Evolutionary conservation across 106 monocot species (phyloP).

Genomic region (Dioscorea zingiberensis): DNA sequence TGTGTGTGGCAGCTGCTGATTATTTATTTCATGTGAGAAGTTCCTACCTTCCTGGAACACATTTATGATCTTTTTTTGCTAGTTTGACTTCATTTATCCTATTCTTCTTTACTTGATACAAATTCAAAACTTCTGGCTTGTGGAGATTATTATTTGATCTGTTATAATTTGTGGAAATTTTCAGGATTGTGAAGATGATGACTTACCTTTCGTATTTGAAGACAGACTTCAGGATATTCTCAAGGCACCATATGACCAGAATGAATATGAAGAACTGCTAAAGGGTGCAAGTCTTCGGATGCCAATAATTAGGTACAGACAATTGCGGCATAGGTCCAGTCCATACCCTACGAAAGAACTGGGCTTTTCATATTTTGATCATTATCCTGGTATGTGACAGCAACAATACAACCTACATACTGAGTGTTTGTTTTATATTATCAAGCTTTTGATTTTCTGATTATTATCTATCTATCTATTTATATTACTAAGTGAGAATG

Average conservation of each 20-base stretch:
- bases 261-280: conserved; percentile 24
- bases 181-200: no score
- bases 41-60: no score
- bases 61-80: no score
- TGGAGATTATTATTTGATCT: no score
- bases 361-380: conserved; percentile 33
- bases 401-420: not conserved
- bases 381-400: conserved; percentile 26
- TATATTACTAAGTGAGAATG: no score
- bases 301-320: conserved; percentile 10
- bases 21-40: not conserved
- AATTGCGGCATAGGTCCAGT: conserved; percentile 16
- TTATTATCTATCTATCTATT: no score
- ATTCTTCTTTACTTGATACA: no score
- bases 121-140: no score
- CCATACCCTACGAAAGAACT: conserved; percentile 13
- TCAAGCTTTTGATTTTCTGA: no score
- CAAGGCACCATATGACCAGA: conserved; percentile 21
- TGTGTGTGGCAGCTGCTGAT: not conserved
- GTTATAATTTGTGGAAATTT: no score
- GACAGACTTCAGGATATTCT: conserved; percentile 11
- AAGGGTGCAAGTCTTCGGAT: conserved; percentile 3
- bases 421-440: no score
- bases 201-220: conserved; percentile 2
- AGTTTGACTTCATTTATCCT: no score